Evolutionary conservation across 371 early-diverging fungal genomes (phyloP), one percentile per base, ranked within the genome.

Genomic region (Saksenaea oblongispora): DNA sequence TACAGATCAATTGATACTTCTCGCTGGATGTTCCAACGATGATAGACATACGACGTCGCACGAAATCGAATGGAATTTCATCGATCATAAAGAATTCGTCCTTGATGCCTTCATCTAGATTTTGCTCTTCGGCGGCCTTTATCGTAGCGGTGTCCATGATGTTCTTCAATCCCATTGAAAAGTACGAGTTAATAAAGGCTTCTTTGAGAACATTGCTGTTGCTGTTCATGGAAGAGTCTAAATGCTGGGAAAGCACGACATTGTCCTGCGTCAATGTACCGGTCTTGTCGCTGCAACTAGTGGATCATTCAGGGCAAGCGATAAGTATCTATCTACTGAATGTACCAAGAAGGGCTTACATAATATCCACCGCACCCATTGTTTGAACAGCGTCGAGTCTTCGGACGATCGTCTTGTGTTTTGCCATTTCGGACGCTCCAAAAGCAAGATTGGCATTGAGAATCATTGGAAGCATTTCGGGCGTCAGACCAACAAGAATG

Each of bases 401-500:
- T 62, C 73, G 78, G 54, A 80, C 78, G 51, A 80, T 80, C 35
- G 69, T 69, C 15, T 72, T 71, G 37, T 71, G 62, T 56, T 68
- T 63, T 24, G 78, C 66, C 67, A 80, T 69, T 35, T 65, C 56
- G 17, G 65, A 61, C 15, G 78, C 78, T n/a, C 75, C 80, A 17
- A 73, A 71, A 11, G 80, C 80, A 31, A 77, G 54, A 56, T 75
- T 77, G 27, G 78, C 75, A 60, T 74, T 79, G 42, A 79, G 67
- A 58, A 80, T 73, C 75, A 75, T 75, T 22, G 78, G 75, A n/a
- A 80, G 67, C 78, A 77, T 77, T 63, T 80, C 80, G 11, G 80
- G 80, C 1, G 78, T 80, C n/a, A 80, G 65, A 42, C 78, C 80
- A 14, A 80, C 78, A 5, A 80, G 69, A 31, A 80, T 70, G 11